A percentile compares a stretch with the other conserved stretches of the same genome.
phyloP scores from a whole-genome alignment of 176 grass and related monocot species.

The Tillandsia fasciculata region DNA sequence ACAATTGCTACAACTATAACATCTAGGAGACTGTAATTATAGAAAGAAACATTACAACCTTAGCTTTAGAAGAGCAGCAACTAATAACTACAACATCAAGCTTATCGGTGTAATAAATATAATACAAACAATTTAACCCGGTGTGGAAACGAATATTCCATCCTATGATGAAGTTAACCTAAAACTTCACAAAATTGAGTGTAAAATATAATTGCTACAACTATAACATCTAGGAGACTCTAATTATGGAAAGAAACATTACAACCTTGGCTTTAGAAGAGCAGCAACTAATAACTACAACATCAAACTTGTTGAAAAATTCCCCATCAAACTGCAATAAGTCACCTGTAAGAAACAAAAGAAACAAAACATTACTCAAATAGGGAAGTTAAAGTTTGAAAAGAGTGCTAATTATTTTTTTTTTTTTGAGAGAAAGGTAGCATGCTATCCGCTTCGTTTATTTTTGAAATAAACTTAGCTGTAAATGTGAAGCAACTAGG shows the following conservation, averaged over 20 bases:
- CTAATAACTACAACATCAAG: slow-evolving; percentile 87
- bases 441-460: too few relatives aligned
- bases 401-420: too few relatives aligned
- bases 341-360: slow-evolving; percentile 48
- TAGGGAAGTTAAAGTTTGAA: too few relatives aligned
- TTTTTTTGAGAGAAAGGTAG: too few relatives aligned
- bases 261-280: slow-evolving; percentile 74
- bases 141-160: background rate
- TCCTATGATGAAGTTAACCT: background rate
- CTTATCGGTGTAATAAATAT: slow-evolving; percentile 6
- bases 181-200: background rate
- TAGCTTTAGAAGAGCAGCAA: slow-evolving; percentile 50
- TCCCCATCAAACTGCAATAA: slow-evolving; percentile 57
- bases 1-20: background rate
- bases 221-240: too few relatives aligned
- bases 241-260: slow-evolving; percentile 12
- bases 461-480: too few relatives aligned
- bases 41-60: slow-evolving; percentile 40
- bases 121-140: background rate
- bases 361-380: slow-evolving; percentile 3
- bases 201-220: background rate
- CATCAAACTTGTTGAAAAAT: slow-evolving; percentile 82
- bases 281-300: slow-evolving; percentile 55
- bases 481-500: too few relatives aligned
- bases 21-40: too few relatives aligned